Conservation (phyloP, 768 basidiomycete species). For the Tricholoma matsutake region DNA sequence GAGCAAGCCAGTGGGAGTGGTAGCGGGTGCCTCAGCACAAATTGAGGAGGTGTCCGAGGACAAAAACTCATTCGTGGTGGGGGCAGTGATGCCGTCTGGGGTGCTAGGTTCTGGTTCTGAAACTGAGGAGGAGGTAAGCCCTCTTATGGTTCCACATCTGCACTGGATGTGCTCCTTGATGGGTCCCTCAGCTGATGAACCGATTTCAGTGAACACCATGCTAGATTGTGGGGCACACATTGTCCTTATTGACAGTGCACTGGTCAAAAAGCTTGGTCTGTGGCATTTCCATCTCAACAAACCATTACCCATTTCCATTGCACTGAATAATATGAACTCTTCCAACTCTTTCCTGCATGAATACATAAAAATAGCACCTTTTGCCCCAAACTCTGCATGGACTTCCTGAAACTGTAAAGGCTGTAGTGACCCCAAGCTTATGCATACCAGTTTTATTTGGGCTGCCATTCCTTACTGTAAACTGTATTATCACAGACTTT, state of each 20-base stretch:
- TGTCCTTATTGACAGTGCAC: background rate
- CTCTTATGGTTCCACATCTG: background rate
- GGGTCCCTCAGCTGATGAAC: background rate
- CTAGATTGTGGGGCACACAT: background rate
- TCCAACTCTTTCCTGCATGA: background rate
- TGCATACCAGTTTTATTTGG: too few relatives aligned
- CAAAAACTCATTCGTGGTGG: background rate
- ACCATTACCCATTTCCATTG: background rate
- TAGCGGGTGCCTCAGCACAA: background rate
- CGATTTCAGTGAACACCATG: background rate
- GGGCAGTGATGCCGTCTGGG: background rate
- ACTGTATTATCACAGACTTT: constrained; percentile 18
- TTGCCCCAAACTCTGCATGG: background rate
- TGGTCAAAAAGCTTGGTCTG: background rate
- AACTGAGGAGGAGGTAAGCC: background rate
- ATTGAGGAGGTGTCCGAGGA: background rate
- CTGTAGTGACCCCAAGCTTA: background rate
- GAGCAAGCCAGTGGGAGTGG: background rate
- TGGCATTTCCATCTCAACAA: background rate
- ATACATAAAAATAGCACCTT: background rate
- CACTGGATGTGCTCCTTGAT: background rate
- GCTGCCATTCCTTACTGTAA: constrained; percentile 16
- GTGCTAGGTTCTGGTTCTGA: background rate
- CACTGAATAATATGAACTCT: background rate
- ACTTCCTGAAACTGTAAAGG: background rate